Base-by-base conservation (phyloP, 768 basidiomycete species). In the Astraeus odoratus region DNA sequence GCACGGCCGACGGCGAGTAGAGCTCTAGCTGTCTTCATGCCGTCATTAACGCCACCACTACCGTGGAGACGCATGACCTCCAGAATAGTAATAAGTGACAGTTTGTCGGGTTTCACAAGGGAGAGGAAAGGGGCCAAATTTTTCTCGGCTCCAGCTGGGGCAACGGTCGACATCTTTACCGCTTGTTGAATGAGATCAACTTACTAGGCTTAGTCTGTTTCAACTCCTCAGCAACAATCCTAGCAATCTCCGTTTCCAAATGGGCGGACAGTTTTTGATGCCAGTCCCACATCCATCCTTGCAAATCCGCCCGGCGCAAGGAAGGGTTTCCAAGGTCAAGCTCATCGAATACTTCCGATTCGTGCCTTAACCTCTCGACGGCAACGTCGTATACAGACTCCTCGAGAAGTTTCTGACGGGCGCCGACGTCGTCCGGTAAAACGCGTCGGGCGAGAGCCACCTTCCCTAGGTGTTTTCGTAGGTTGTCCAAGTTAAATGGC, bases 21-120 rank as follows among this genome's bases (percentile, higher is more conserved):
- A 0, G 87, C 89, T 0, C 90, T 74, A 1, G 92, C 76, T 0
- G 90, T 84, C 65, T 96, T 95, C 83, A 95, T 89, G 4, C 93
- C 94, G 31, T 83, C 78, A 0, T 71, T 55, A n/a, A 92, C 72
- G 10, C 88, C 87, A 5, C 88, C 86, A 1, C 76, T 71, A 5
- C 86, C 83, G 25, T 83, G 78, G 9, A 92, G 61, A 5, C 87
- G 78, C 83, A 97, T 86, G 33, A 91, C 61, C 60, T 96, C 93
- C 29, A 93, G 73, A 54, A 97, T 91, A 8, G 88, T 86, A 56
- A 98, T 80, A 15, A 95, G 70, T 0, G 91, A 92, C 6, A 97
- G 74, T 49, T 82, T 86, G 42, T 88, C 80, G 1, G 86, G 72
- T 15, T 79, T 75, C 20, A 97, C 71, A 2, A 94, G 76, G 4